Percentiles rank a stretch among this genome's conserved stretches.
Conservation (phyloP, 177 flowering plant genomes). For the Vitis hybrid region DNA sequence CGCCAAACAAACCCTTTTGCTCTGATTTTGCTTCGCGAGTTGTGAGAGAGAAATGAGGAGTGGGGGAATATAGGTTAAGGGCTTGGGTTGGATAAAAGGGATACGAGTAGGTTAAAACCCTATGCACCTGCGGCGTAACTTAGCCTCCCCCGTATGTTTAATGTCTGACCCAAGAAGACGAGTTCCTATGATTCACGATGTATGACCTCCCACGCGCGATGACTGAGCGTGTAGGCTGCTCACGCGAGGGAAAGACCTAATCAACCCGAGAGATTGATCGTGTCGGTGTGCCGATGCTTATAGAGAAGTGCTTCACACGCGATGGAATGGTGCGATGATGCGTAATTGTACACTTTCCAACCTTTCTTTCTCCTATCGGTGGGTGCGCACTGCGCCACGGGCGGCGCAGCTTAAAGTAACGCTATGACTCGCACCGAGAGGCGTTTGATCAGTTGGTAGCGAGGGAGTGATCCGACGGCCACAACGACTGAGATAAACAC, state of each 20-base stretch:
- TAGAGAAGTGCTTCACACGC: too few species aligned
- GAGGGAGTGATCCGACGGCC: too few species aligned
- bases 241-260: too few species aligned
- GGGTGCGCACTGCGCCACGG: slow-evolving; percentile 15
- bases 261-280: too few species aligned
- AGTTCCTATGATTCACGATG: neutral
- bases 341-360: neutral
- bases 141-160: neutral
- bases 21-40: slow-evolving; percentile 10
- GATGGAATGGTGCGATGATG: neutral
- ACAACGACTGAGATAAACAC: too few species aligned
- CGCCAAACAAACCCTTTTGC: slow-evolving; percentile 19
- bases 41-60: slow-evolving; percentile 1
- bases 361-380: neutral
- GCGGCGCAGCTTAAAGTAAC: slow-evolving; percentile 8
- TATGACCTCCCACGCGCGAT: slow-evolving; percentile 2
- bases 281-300: too few species aligned
- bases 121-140: slow-evolving; percentile 1
- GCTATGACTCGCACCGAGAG: too few species aligned
- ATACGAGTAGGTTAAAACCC: slow-evolving; percentile 1
- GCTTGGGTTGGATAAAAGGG: slow-evolving; percentile 1
- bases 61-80: slow-evolving; percentile 13
- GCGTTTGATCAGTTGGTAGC: too few species aligned
- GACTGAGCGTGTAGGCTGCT: neutral
- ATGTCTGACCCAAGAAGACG: slow-evolving; percentile 3